Evolutionary conservation across 495 filamentous ascomycete species (phyloP), one percentile per base, ranked within the genome.

Genomic region (Annulohypoxylon moriforme): DNA sequence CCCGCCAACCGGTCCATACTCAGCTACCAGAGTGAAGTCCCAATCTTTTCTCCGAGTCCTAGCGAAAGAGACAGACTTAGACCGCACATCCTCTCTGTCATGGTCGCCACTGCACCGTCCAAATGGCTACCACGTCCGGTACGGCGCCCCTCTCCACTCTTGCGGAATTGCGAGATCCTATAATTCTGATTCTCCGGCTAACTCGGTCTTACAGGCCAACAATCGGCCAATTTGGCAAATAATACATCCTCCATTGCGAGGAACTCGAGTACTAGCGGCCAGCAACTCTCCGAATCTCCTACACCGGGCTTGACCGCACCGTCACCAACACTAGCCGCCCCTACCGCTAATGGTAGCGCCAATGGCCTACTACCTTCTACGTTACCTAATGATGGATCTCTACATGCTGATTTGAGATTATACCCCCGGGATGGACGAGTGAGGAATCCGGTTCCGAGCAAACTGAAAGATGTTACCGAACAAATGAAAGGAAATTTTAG

Each of bases 381-480:
- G 59, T 70, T 75, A 67, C 44, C 71, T 22, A 50, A 63, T 27
- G 67, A 81, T 75, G 64, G 66, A 74, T 57, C 66, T 55, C 14
- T 68, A 27, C 65, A 78, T 64, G 42, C 67, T 16, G 75, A 78
- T 44, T 55, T 80, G 69, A 71, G 73, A 62, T 47, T 76, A 22
- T 78, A 78, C 52, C 76, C 76, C 52, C 76, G 80, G 34, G 86
- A 88, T 73, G 85, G 86, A 44, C 80, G 86, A 8, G 84, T 88
- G n/a, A 77, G 85, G 42, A 86, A 88, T 63, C 85, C 85, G 5
- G 84, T 88, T 1, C 85, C 86, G 1, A 86, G 85, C 73, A 87
- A 87, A 64, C 73, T 87, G 40, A 87, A 87, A 68, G 85, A 85
- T 42, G 85, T 85, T 57, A 87, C 83, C n/a, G 85, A 87, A 62